Conservation (phyloP, 371 early-diverging fungal species). For the Mucor racemosus region DNA sequence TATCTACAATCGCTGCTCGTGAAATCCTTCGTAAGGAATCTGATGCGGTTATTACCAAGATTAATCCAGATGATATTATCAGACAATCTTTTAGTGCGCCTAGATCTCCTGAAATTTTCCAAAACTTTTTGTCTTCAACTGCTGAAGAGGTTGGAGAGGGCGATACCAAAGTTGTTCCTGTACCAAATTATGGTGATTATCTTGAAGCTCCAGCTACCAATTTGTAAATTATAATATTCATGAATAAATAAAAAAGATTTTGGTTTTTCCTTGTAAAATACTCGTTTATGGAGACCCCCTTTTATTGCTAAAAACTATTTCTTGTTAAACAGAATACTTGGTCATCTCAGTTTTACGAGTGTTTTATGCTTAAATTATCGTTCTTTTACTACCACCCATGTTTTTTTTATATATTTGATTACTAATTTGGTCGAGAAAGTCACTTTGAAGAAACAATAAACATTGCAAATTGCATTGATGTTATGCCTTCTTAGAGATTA, state of each 20-base stretch:
- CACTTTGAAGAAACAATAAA: too few species aligned
- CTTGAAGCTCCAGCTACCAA: not conserved
- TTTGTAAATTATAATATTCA: not conserved
- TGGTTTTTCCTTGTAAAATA: too few species aligned
- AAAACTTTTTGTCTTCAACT: not conserved
- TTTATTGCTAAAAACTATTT: too few species aligned
- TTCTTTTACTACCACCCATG: too few species aligned
- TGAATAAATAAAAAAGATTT: not conserved
- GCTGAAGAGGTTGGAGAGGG: not conserved
- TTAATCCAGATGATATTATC: conserved; percentile 22
- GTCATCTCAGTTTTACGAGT: too few species aligned
- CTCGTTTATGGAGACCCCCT: too few species aligned
- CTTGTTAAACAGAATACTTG: too few species aligned
- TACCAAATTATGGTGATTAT: conserved; percentile 2
- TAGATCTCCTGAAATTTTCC: conserved; percentile 13
- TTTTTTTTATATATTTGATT: too few species aligned
- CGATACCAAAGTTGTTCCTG: not conserved
- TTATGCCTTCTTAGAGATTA: too few species aligned
- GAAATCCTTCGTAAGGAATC: conserved; percentile 13
- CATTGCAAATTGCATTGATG: too few species aligned
- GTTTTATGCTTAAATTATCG: too few species aligned
- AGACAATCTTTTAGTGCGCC: conserved; percentile 18
- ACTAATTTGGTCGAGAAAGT: too few species aligned
- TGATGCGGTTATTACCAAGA: conserved; percentile 23
- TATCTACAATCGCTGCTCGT: conserved; percentile 30